A percentile compares a stretch with the other conserved stretches of the same genome.
Evolutionary conservation across 768 basidiomycete genomes (phyloP).

Genomic region (Austroboletus eburneus): DNA sequence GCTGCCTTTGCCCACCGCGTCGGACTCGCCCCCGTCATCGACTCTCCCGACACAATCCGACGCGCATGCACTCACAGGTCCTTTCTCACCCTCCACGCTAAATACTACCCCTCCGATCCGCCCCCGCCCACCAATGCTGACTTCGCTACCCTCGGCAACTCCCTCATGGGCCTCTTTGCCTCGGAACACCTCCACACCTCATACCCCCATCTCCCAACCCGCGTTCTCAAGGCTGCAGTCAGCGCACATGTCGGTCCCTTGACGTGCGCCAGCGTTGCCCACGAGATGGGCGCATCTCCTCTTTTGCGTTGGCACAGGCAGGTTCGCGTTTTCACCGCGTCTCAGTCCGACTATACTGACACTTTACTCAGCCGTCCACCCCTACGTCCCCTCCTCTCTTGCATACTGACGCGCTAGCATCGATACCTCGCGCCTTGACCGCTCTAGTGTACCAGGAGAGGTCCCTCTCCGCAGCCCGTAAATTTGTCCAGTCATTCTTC

Average conservation of each 20-base stretch:
- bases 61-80: conserved; percentile 82
- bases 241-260: conserved; percentile 88
- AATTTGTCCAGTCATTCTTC: conserved; percentile 88
- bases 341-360: conserved; percentile 1
- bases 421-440: conserved; percentile 80
- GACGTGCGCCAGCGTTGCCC: conserved; percentile 80
- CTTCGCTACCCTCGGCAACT: conserved; percentile 75
- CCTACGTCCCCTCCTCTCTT: conserved; percentile 48
- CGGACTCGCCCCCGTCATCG: conserved; percentile 58
- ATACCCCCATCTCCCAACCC: conserved; percentile 89
- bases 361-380: conserved; percentile 41
- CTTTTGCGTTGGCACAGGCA: conserved; percentile 79
- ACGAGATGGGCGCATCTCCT: conserved; percentile 75
- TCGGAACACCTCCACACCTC: conserved; percentile 74
- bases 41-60: conserved; percentile 51
- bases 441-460: conserved; percentile 86
- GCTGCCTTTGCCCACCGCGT: conserved; percentile 74
- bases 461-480: conserved; percentile 80
- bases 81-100: conserved; percentile 50
- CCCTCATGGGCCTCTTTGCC: conserved; percentile 86
- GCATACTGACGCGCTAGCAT: conserved; percentile 85
- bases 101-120: conserved; percentile 53
- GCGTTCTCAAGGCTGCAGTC: conserved; percentile 86
- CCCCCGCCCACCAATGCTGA: conserved; percentile 67
- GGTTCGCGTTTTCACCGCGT: conserved; percentile 36